Evolutionary conservation across 2,329 filamentous ascomycete species (phyloP).

Genomic region (Chaetomiaceae sp.): DNA sequence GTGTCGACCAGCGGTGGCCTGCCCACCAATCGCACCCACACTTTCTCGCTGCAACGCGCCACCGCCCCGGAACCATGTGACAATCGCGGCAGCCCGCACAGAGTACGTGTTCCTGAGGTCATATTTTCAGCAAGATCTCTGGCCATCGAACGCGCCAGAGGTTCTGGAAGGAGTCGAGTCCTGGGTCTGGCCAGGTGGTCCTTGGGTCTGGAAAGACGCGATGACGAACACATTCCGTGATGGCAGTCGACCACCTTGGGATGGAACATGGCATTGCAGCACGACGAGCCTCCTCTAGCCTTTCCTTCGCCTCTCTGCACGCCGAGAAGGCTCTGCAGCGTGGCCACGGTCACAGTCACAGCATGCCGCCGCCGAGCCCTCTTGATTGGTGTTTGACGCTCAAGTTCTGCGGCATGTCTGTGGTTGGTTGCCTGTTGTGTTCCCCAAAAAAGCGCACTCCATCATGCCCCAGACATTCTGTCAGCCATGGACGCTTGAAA

Average conservation of each 20-base stretch:
- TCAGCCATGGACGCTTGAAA: no score
- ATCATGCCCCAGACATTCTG: no score
- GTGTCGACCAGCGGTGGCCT: neutral
- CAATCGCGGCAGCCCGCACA: neutral
- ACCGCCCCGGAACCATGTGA: neutral
- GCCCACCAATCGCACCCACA: slow-evolving; percentile 1
- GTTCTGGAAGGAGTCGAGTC: neutral
- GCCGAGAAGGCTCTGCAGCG: no score
- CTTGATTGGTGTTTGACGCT: no score
- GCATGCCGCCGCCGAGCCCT: no score
- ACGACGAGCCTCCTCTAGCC: no score
- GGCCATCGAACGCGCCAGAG: no score
- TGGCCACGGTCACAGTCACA: no score
- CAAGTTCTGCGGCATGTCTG: no score
- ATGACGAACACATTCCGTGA: slow-evolving; percentile 8
- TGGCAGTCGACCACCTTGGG: neutral
- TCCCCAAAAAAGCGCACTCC: no score
- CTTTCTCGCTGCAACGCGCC: neutral
- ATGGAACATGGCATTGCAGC: neutral
- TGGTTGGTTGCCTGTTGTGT: no score
- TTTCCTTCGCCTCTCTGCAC: no score
- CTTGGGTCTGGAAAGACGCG: neutral
- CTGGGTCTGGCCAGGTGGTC: neutral
- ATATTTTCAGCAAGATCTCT: neutral
- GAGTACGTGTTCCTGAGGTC: slow-evolving; percentile 2